Percentiles rank a stretch among this genome's conserved stretches.
Evolutionary conservation across 192 early-diverging fungal genomes (phyloP).

Genomic region (Backusella macrospora): DNA sequence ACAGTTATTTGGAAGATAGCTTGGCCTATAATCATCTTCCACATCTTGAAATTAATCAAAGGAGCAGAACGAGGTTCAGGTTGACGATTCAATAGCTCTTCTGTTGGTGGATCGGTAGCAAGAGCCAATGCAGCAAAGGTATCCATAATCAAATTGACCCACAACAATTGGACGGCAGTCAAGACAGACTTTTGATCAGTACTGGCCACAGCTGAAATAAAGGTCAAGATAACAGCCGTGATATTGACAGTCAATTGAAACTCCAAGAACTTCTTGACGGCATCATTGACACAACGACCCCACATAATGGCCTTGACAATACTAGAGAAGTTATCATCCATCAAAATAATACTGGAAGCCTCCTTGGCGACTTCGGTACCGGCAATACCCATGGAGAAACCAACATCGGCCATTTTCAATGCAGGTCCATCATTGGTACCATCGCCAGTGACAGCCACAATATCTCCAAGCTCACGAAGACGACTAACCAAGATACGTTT

Average conservation of each 20-base stretch:
- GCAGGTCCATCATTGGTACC: constrained; percentile 98
- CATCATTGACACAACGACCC: constrained; percentile 95
- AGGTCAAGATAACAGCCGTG: constrained; percentile 79
- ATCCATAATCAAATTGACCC: constrained; percentile 99
- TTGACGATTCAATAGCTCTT: constrained; percentile 79
- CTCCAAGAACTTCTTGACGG: constrained; percentile 97
- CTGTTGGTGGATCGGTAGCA: constrained; percentile 91
- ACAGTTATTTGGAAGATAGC: constrained; percentile 86
- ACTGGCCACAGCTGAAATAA: constrained; percentile 73
- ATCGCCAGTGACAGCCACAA: constrained; percentile 98
- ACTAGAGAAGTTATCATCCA: constrained; percentile 99
- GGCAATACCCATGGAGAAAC: constrained; percentile 99
- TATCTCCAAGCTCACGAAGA: constrained; percentile 87
- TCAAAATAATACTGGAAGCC: constrained; percentile 92
- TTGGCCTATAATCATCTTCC: constrained; percentile 94
- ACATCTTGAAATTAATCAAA: constrained; percentile 90
- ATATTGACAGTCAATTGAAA: constrained; percentile 99
- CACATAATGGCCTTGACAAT: constrained; percentile 97
- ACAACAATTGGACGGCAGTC: constrained; percentile 94
- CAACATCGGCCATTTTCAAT: constrained; percentile 92
- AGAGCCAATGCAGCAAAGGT: constrained; percentile 96
- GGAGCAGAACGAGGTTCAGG: constrained; percentile 81
- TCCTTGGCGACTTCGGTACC: constrained; percentile 99
- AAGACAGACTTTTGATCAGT: constrained; percentile 75
- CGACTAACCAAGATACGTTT: constrained; percentile 94